These are phyloP conservation scores for Bacterosira constricta DNA, from an alignment of 108 stramenopile genomes.

Conservation along the genomic window DNA sequence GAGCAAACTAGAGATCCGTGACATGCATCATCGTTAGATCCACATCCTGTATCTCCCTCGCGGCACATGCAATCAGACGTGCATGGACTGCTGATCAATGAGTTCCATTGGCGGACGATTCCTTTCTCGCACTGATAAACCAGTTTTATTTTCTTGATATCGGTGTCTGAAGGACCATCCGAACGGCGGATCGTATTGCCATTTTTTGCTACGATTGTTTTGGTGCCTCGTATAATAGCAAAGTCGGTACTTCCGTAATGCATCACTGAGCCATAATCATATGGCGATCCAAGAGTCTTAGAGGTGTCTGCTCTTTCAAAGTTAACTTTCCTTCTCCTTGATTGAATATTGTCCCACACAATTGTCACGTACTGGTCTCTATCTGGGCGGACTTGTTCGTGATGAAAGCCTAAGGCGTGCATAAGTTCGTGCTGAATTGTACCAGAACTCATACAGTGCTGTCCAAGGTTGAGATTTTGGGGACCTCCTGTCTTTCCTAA, in stretches of 20 bases:
- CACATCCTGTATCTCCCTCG: conserved; percentile 1
- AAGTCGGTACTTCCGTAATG: conserved; percentile 27
- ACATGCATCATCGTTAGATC: conserved; percentile 5
- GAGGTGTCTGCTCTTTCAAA: too few species aligned
- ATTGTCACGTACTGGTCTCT: conserved; percentile 29
- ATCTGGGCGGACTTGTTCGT: conserved; percentile 31
- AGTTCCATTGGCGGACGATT: conserved; percentile 1
- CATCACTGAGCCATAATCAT: conserved; percentile 38
- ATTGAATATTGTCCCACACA: conserved; percentile 17
- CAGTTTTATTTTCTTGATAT: conserved; percentile 12
- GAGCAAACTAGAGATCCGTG: conserved; percentile 5
- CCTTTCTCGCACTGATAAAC: conserved; percentile 26
- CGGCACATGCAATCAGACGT: conserved; percentile 12
- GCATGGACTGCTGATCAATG: not conserved
- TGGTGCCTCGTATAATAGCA: not conserved
- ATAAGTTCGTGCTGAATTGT: conserved; percentile 29
- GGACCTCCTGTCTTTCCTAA: not conserved
- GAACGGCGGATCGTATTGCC: not conserved
- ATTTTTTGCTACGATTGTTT: not conserved
- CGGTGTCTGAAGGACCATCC: not conserved
- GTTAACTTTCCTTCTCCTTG: too few species aligned
- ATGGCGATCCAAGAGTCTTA: conserved; percentile 23
- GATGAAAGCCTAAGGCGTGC: conserved; percentile 28
- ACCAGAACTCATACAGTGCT: conserved; percentile 1
- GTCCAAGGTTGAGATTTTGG: not conserved